Evolutionary conservation across 805 yeast species (phyloP).

Genomic region (Ogataea trehalophila): DNA sequence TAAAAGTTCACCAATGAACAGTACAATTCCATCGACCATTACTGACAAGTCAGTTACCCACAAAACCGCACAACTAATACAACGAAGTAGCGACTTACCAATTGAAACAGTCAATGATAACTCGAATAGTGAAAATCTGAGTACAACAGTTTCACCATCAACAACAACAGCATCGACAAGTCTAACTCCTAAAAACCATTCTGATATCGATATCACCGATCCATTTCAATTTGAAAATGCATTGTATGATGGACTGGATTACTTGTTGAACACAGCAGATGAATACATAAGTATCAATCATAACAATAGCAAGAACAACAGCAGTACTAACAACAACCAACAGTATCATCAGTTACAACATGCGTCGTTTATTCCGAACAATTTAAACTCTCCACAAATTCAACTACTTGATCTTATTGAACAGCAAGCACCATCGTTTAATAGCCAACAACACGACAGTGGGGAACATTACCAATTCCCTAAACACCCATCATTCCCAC

Average conservation of each 20-base stretch:
- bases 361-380: conserved; percentile 8
- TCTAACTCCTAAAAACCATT: neutral
- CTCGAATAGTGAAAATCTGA: neutral
- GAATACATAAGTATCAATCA: conserved; percentile 4
- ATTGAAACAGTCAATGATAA: neutral
- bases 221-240: conserved; percentile 28
- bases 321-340: conserved; percentile 9
- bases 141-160: neutral
- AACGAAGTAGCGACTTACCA: too few species aligned
- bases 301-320: conserved; percentile 6
- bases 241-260: conserved; percentile 29
- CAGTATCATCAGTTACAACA: conserved; percentile 16
- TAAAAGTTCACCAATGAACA: too few species aligned
- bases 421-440: neutral
- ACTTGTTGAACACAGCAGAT: conserved; percentile 22
- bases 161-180: too few species aligned
- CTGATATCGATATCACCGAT: conserved; percentile 17
- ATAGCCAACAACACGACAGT: too few species aligned
- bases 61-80: neutral
- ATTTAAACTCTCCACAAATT: conserved; percentile 5
- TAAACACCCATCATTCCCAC: too few species aligned
- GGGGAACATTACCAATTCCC: too few species aligned
- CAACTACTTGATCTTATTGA: conserved; percentile 5
- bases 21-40: too few species aligned
- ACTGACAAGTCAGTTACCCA: too few species aligned